Percentiles rank a stretch among this genome's conserved stretches.
phyloP scores from a whole-genome alignment of 2,329 filamentous ascomycete genomes.

The Metarhizium album region DNA sequence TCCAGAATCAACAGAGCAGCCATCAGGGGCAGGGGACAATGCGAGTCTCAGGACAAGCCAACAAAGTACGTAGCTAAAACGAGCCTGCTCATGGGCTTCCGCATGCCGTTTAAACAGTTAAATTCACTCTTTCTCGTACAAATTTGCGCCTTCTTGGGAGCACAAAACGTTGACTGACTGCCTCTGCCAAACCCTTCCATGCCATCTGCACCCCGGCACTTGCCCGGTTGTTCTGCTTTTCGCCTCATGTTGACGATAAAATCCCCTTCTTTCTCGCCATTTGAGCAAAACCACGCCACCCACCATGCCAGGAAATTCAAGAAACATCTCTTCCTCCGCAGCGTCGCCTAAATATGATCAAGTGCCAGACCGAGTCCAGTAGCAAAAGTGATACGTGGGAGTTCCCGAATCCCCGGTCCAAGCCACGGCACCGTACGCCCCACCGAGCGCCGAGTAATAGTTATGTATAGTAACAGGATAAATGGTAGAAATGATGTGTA shows the following conservation, averaged over 20 bases:
- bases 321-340: background rate
- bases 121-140: background rate
- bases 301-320: background rate
- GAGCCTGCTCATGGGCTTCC: background rate
- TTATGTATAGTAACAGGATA: background rate
- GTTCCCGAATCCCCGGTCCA: background rate
- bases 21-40: background rate
- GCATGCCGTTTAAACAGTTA: background rate
- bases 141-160: background rate
- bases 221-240: background rate
- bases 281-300: background rate
- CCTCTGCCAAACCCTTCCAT: background rate
- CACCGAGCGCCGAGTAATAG: background rate
- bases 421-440: background rate
- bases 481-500: background rate
- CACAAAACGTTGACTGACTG: background rate
- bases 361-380: background rate
- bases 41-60: background rate
- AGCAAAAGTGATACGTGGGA: background rate
- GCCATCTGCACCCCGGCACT: background rate
- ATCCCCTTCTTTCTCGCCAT: background rate
- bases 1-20: background rate
- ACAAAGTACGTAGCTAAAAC: background rate
- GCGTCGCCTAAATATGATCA: background rate
- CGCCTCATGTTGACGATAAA: background rate